Base-by-base conservation (phyloP, 139 green algal species). In the Axilococcus clingmanii region DNA sequence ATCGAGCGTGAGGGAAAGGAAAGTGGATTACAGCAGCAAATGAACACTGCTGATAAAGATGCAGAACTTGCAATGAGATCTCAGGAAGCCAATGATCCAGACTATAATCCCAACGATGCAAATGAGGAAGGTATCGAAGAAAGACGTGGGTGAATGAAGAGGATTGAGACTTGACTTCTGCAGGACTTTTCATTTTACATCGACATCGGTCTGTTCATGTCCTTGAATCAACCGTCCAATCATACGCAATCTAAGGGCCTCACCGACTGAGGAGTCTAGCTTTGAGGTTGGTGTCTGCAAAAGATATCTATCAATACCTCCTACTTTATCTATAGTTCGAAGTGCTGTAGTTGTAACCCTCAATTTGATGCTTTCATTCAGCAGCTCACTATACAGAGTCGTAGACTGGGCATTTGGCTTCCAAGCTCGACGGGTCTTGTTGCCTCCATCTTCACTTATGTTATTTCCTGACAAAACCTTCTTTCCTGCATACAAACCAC, bases 301-400 rank as follows among this genome's bases (percentile, higher is more conserved):
- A 19, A 95, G 45, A 49, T 94, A 95, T 2, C 65, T 48, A 59
- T 95, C 86, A 17, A 95, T 61, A 12, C 86, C 81, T 24, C 86
- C 86, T 20, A 59, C 65, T 40, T 84, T 83, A 62, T 95, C 86
- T 40, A 95, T 95, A 8, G 42, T 61, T 48, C 72, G 66, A 5
- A 95, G 53, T 15, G 82, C 88, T n/a, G 70, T 32, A 9, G 81
- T 68, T 3, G 87, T 95, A 15, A 93, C 73, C 2, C 57, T 65
- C 15, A 94, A 45, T 32, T 32, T 55, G 16, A 95, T 37, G 32
- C 68, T 79, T 4, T 63, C 22, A 5, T 80, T 50, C 8, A 95
- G 49, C 0, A 75, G 48, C 5, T 83, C 65, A 27, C 77, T 91
- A 52, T 74, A 95, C 6, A 96, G 53, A 11, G 52, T 58, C 29